Conservation (phyloP, 805 yeast species). For the Metschnikowia cubensis region DNA sequence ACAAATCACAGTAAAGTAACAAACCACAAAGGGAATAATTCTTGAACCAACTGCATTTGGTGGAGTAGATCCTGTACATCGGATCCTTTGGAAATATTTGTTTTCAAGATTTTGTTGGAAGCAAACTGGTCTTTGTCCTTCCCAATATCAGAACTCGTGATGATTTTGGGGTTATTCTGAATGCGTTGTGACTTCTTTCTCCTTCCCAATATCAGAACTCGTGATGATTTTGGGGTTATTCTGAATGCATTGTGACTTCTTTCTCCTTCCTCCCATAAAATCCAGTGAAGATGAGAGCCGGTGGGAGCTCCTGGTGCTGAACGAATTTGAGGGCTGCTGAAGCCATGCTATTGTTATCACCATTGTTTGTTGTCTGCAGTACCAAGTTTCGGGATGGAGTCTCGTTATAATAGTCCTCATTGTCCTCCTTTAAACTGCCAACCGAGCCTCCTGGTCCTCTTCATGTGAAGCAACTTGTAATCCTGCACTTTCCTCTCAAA, state of each 20-base stretch:
- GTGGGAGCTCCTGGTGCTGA: conserved; percentile 2
- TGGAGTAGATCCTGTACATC: no score
- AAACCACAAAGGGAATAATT: no score
- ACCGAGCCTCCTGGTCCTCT: conserved; percentile 1
- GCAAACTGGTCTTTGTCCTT: not conserved
- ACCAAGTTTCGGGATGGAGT: conserved; percentile 1
- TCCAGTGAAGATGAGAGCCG: conserved; percentile 14
- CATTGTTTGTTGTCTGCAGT: not conserved
- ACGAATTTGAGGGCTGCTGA: conserved; percentile 3
- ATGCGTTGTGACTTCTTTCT: conserved; percentile 13
- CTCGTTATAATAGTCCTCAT: conserved; percentile 11
- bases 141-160: not conserved
- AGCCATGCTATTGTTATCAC: conserved; percentile 2
- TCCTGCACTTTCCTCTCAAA: conserved; percentile 32
- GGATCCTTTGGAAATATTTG: no score
- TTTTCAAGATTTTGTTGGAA: no score
- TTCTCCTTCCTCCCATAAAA: conserved; percentile 6
- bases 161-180: conserved; percentile 1
- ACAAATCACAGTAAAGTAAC: no score
- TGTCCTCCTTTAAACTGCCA: conserved; percentile 9
- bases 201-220: no score
- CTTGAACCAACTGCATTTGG: no score
- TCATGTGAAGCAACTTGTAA: conserved; percentile 23
- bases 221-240: no score
- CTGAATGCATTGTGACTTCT: no score